A percentile compares a stretch with the other conserved stretches of the same genome.
Evolutionary conservation across 768 basidiomycete genomes (phyloP).

Genomic region (Grammothele lineata): DNA sequence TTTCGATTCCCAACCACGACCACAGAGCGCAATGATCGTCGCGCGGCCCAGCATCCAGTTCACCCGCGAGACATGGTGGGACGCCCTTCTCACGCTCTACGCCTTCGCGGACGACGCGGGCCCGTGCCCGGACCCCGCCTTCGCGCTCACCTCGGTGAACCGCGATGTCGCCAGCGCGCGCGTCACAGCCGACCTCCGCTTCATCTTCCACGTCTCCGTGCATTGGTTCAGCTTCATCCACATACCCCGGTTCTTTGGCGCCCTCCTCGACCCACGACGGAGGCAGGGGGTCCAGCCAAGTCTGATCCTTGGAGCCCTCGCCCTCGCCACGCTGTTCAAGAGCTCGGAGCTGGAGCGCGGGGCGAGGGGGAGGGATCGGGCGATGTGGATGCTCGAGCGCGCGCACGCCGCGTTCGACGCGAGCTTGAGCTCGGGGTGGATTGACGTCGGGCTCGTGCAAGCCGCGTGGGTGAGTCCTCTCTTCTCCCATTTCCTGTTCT

Average conservation of each 20-base stretch:
- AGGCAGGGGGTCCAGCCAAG: constrained; percentile 64
- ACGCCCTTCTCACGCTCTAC: constrained; percentile 59
- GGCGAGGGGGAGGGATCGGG: constrained; percentile 46
- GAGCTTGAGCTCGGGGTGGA: constrained; percentile 67
- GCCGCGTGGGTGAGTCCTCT: constrained; percentile 47
- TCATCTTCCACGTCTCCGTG: constrained; percentile 58
- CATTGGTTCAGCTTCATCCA: constrained; percentile 77
- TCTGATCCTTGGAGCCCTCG: constrained; percentile 58
- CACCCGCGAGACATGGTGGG: constrained; percentile 77
- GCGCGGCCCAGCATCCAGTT: constrained; percentile 55
- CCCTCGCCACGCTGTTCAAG: constrained; percentile 64
- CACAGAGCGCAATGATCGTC: too few relatives aligned
- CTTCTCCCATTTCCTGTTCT: neutral
- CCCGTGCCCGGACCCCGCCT: constrained; percentile 17
- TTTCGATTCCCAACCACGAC: too few relatives aligned
- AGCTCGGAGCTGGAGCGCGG: constrained; percentile 57
- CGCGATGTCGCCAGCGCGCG: constrained; percentile 42
- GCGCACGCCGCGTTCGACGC: constrained; percentile 69
- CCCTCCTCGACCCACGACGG: constrained; percentile 48
- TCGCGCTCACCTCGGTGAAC: constrained; percentile 24
- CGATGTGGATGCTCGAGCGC: constrained; percentile 57
- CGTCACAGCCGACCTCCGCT: constrained; percentile 55
- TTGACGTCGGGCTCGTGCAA: constrained; percentile 70
- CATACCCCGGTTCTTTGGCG: constrained; percentile 60
- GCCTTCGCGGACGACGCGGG: constrained; percentile 5